Evolutionary conservation across 805 yeast genomes (phyloP), one percentile per base, ranked within the genome.

Genomic region (Aciculoconidium aculeatum): DNA sequence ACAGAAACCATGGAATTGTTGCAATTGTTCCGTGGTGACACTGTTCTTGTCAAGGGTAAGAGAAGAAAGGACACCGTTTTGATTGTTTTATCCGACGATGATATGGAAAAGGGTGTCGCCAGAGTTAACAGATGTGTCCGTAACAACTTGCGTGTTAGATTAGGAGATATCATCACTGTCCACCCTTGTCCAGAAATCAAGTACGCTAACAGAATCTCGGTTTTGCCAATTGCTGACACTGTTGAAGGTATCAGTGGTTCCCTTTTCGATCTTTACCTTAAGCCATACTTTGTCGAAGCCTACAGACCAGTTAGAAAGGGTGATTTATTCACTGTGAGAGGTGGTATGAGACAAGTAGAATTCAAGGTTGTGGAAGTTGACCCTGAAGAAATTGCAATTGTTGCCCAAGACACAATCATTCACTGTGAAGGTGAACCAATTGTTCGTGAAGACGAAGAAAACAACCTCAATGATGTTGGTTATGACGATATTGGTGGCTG

Each of bases 351-450:
- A 65, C 97, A 90, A 57, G 98, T 92, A 24, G 98, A 92, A 61
- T 92, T 92, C 67, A 94, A 92, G 61, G 96, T 92, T 27, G 96
- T 90, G 26, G 98, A 92, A 41, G 95, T 92, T 35, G 98, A 92
- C 55, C 98, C 98, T 6, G 87, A 85, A 49, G 97, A 92, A 47
- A 83, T 79, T 50, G 98, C 96, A 37, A 94, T 92, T 52, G 98
- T 92, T 26, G 95, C 98, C 11, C 98, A 92, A 65, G 98, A 92
- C 54, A 92, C 98, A 20, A 77, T 92, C 44, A 92, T 92, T 52
- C 98, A 92, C 65, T 88, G 95, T 53, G 98, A 92, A 61, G 98
- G 98, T 55, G 98, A 92, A 50, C 96, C 98, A 53, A 90, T 92
- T 62, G 85, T 84, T 65, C 80, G 97, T 58, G 97, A 88, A 65